Percentiles rank a stretch among this genome's conserved stretches.
Evolutionary conservation across 116 monocot species (phyloP).

Genomic region (Papilionanthe hybrid): DNA sequence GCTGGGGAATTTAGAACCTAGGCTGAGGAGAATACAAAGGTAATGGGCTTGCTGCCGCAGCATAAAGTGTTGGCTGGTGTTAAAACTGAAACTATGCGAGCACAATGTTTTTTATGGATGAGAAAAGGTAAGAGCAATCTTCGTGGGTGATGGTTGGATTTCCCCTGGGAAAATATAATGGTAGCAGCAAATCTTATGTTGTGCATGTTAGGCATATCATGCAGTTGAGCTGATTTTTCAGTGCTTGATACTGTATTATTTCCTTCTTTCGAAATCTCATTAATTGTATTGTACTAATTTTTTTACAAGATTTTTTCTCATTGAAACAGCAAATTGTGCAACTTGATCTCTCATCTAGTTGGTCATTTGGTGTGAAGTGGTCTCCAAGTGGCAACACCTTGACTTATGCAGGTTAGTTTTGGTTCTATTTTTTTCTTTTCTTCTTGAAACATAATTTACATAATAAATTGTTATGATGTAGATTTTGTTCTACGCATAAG

Average conservation of each 20-base stretch:
- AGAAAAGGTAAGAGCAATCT: background rate
- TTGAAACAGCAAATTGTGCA: slow-evolving; percentile 79
- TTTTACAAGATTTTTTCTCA: background rate
- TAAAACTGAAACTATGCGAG: background rate
- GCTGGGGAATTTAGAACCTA: background rate
- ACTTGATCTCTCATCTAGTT: slow-evolving; percentile 88
- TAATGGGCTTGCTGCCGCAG: background rate
- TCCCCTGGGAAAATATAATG: background rate
- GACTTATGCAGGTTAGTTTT: slow-evolving; percentile 80
- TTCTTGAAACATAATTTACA: background rate
- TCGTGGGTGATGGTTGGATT: background rate
- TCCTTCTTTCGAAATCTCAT: background rate
- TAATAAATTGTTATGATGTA: too few species aligned
- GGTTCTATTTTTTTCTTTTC: slow-evolving; percentile 7
- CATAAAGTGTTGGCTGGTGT: background rate
- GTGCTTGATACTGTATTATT: background rate
- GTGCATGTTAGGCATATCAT: background rate
- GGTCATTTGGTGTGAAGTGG: slow-evolving; percentile 95
- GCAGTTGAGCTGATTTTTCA: background rate
- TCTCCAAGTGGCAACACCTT: slow-evolving; percentile 91
- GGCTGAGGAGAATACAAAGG: background rate
- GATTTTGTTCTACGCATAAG: background rate
- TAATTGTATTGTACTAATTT: too few species aligned
- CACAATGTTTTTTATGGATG: background rate
- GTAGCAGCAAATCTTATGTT: background rate